Base-by-base conservation (phyloP, 306 rosid species). In the Psophocarpus tetragonolobus region DNA sequence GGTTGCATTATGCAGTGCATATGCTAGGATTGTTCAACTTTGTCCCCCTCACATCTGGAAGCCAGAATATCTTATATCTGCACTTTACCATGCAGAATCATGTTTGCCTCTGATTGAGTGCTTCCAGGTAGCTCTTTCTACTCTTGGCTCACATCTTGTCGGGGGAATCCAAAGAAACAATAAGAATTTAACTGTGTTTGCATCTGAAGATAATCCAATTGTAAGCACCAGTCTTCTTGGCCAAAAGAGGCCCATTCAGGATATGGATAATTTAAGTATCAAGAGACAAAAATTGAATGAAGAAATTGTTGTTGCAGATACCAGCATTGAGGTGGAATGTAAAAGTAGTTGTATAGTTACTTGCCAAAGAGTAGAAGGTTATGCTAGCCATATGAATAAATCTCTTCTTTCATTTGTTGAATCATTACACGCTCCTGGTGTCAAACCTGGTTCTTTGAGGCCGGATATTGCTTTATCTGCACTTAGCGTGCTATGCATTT, bases 31-130 rank as follows among this genome's bases (percentile, higher is more conserved):
- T 83, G 90, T 88, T 75, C 85, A 86, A 85, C 85, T 81, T 71
- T 92, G 97, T 70, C 85, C 97, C 24, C 90, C 97, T 80, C 87
- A 82, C 92, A 77, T 90, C 78, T 95, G 97, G 98, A 87, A 80
- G 87, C 97, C 97, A 74, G 92, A 95, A 77, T 84, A 71, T 81
- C 97, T 95, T 65, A 35, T 91, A 76, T 78, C 77, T 58, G 77
- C 80, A 33, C 97, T 95, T 76, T 82, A 58, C 79, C 79, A 74
- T 82, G 77, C 88, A 21, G 90, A 88, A 57, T 91, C 96, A 32
- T 89, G 91, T 80, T 84, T 87, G 64, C 83, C 85, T 47, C 68
- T 95, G 76, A 85, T 89, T 80, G 93, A 91, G 67, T 95, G 97
- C 86, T 88, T 95, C 83, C 89, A 66, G 78, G 97, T 82, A 26